Base-by-base conservation (phyloP, 306 rosid species). In the Ammopiptanthus mongolicus region DNA sequence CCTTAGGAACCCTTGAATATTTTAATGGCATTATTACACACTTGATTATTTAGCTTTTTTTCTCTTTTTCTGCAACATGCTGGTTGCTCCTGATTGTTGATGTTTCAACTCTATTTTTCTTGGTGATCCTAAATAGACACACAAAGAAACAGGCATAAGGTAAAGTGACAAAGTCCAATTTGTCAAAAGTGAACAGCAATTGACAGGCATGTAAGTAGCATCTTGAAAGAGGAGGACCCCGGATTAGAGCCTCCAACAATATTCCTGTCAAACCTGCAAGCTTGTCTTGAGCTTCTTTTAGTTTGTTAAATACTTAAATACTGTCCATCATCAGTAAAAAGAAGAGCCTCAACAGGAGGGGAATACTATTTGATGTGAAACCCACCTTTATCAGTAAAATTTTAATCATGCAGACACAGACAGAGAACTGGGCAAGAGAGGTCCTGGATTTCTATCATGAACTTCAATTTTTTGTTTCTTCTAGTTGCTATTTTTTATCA, bases 131-230 rank as follows among this genome's bases (percentile, higher is more conserved):
- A 64, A 76, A 55, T 76, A 65, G 73, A 75, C 58, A 52, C 36
- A 41, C 47, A 69, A 8, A n/a, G 69, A 75, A 63, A 55, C 2
- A 66, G 39, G 33, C 5, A 41, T 14, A 62, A 55, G 70, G 56
- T 48, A 61, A 46, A 64, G 69, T 25, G 11, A 3, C 51, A 61
- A 46, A 64, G 69, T 25, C 23, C 29, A 66, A 12, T 46, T 53
- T 69, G 81, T 84, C 78, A 73, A 77, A 84, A 84, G 85, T 61
- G 58, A 73, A 73, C 78, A 77, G 71, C 65, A 77, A 67, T 51
- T 36, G 80, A 72, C 65, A 65, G 52, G 70, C 36, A 70, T 58
- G 84, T 59, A 57, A 76, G 65, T 52, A 72, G 72, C 55, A 70
- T 58, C 74, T 75, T 75, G 65, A n/a, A n/a, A n/a, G 71, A 74